These are phyloP conservation scores for Brassica nigra DNA, from an alignment of 345 rosid genomes.

Conservation along the genomic window DNA sequence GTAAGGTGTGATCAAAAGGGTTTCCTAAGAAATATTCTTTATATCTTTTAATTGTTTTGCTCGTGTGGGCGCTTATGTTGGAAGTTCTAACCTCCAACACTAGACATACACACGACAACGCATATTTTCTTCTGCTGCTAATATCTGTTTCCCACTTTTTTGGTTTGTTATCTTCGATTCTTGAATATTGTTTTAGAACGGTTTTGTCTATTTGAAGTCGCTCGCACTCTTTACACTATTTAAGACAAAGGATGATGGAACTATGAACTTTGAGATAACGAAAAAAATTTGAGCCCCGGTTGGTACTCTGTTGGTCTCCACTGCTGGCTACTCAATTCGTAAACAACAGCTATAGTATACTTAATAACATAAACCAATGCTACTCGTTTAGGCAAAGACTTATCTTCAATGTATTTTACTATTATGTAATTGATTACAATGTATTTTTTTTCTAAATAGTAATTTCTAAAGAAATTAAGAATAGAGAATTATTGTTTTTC, in stretches of 20 bases:
- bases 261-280: not conserved
- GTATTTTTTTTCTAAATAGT: too few species aligned
- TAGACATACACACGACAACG: conserved; percentile 5
- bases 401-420: too few species aligned
- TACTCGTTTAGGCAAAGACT: too few species aligned
- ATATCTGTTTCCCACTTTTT: conserved; percentile 27
- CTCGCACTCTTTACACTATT: not conserved
- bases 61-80: conserved; percentile 30
- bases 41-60: conserved; percentile 17
- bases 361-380: not conserved
- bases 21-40: conserved; percentile 29
- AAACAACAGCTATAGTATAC: too few species aligned
- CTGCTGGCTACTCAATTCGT: not conserved
- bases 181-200: conserved; percentile 3
- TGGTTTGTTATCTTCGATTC: conserved; percentile 26
- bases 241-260: not conserved
- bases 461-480: too few species aligned
- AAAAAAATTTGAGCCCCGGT: not conserved
- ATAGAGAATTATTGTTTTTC: too few species aligned
- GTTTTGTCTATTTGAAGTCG: not conserved
- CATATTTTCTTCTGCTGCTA: conserved; percentile 13
- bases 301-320: not conserved
- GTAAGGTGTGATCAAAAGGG: conserved; percentile 35
- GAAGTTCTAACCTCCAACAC: conserved; percentile 25
- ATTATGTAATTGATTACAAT: too few species aligned